These are phyloP conservation scores for Tetracladium maxilliforme DNA, from an alignment of 2,329 filamentous ascomycete genomes.

Conservation along the genomic window DNA sequence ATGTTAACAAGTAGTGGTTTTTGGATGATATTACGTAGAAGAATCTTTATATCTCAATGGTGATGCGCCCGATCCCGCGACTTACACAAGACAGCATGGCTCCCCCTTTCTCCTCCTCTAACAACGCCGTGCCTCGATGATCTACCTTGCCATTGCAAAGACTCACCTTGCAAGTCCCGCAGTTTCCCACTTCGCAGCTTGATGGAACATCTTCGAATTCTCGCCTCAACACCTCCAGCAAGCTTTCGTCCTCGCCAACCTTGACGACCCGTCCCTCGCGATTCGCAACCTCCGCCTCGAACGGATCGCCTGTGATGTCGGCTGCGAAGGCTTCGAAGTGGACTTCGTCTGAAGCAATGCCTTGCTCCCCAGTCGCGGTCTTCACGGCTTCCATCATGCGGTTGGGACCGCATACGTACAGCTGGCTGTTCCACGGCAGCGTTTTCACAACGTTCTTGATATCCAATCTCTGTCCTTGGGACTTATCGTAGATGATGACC, in stretches of 20 bases:
- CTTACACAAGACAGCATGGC: constrained; percentile 10
- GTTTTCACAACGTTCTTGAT: constrained; percentile 27
- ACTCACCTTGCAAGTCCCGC: constrained; percentile 23
- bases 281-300: constrained; percentile 37
- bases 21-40: no score
- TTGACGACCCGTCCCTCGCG: constrained; percentile 18
- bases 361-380: constrained; percentile 21
- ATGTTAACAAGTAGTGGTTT: no score
- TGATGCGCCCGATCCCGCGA: constrained; percentile 7
- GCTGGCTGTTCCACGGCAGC: constrained; percentile 35
- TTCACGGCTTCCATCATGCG: constrained; percentile 38
- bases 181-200: constrained; percentile 26
- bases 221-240: constrained; percentile 22
- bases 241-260: constrained; percentile 22
- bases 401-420: constrained; percentile 46
- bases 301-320: constrained; percentile 39
- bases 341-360: constrained; percentile 32
- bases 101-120: constrained; percentile 16
- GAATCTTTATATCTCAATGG: constrained; percentile 9
- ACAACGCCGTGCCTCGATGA: constrained; percentile 21
- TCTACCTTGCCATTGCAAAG: constrained; percentile 19
- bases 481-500: constrained; percentile 36
- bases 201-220: constrained; percentile 22
- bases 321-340: constrained; percentile 47
- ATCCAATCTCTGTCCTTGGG: constrained; percentile 34